Base-by-base conservation (phyloP, 1,284 basidiomycete species). In the Tetrapyrgos nigripes region DNA sequence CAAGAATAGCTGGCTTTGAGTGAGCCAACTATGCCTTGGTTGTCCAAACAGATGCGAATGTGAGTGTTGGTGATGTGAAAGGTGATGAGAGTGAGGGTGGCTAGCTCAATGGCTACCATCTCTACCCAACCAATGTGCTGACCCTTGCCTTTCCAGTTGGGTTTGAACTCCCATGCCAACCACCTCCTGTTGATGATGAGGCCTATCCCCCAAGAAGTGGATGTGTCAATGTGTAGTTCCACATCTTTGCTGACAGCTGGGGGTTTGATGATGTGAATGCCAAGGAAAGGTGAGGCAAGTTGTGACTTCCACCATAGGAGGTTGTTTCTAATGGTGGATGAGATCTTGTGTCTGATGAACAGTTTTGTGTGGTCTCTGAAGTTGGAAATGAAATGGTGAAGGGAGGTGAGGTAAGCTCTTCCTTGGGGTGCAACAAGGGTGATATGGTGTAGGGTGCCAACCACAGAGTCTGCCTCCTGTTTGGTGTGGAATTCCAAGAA, bases 91-190 rank as follows among this genome's bases (percentile, higher is more conserved):
- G 53, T 43, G 2, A 50, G 53, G 0, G 68, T 40, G 0, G 64
- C 63, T 2, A 77, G 59, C 48, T 77, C 70, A 10, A 76, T 50
- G 0, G 66, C 73, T 0, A 75, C 62, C 59, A 71, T 70, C 54
- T 77, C 74, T 0, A 70, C 74, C 75, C 75, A 78, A 1, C 70
- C 69, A 19, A 75, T 77, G 58, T 75, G 66, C 6, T 67, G 35
- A 0, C 64, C 64, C 19, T 45, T 21, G 24, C 14, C 27, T 29
- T 70, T 62, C 70, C 73, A 75, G 2, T 62, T 63, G 0, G 27
- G 10, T 2, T 14, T 29, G 11, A 70, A 61, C 5, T 57, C 40
- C 73, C 73, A 74, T 4, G 68, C 66, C 0, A 60, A 52, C 68
- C 68, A 71, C 3, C 46, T 8, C 1, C 50, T 54, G 31, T 64